Evolutionary conservation across 371 early-diverging fungal genomes (phyloP), one percentile per base, ranked within the genome.

Genomic region (Mucor velutinosus): DNA sequence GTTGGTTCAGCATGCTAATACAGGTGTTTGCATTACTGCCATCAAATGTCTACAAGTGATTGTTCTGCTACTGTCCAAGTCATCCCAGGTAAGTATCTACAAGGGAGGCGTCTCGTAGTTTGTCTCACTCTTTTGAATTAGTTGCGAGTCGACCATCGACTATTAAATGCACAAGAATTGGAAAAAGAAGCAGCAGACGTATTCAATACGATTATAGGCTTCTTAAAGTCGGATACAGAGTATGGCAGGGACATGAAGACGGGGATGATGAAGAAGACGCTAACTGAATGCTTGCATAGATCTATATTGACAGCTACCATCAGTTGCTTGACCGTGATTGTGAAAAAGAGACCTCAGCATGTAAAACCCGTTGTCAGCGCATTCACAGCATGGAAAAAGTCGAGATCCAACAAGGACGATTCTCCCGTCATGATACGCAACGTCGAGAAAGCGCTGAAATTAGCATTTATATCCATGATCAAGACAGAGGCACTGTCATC

Each of bases 1-100:
- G 14, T 64, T 81, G 5, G 60, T 73, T 3, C n/a, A 66, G 4
- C 76, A 80, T 73, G 49, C 30, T 7, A 81, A 80, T 37, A 62
- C 80, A 45, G 83, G 86, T 57, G 69, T 86, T 10, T 64, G 73
- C 25, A 75, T 81, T 17, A 60, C 71, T 53, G 76, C 80, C 11
- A 60, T 82, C 43, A 84, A 86, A 59, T 82, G 79, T 61, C 29
- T 86, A n/a, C 84, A 81, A 62, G 71, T 75, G 2, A 53, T 84
- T 33, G 66, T 81, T 11, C 51, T 78, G 0, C 41, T 84, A n/a
- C 66, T 78, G 30, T 76, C 86, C 30, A 78, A 71, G 29, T 45
- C 71, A 5, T 43, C 66, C 2, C 60, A 62, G n/a, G 71, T 71
- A 66, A 58, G 39, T 8, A 41, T 12, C 41, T 19, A 11, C 17